These are phyloP conservation scores for Suillus ampliporus DNA, from an alignment of 768 basidiomycete species.

Conservation along the genomic window DNA sequence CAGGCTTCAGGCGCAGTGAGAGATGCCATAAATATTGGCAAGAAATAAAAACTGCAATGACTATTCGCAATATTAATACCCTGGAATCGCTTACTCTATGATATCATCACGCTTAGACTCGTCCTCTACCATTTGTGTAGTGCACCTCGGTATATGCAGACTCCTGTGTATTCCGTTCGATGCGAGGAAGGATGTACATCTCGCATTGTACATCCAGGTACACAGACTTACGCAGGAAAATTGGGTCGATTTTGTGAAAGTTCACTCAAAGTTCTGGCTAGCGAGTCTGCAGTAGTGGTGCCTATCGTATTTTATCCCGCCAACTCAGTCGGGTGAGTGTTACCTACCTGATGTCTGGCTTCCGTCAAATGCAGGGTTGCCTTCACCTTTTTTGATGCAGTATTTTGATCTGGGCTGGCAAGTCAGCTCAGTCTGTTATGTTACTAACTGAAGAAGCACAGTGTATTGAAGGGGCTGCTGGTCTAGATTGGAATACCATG, in stretches of 20 bases:
- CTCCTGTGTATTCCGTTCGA: not conserved
- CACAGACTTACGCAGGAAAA: not conserved
- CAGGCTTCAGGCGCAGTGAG: constrained; percentile 27
- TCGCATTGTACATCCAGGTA: not conserved
- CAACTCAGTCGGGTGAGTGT: not conserved
- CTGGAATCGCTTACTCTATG: not conserved
- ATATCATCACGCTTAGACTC: not conserved
- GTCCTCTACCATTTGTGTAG: not conserved
- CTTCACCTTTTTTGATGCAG: not conserved
- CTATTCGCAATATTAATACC: not conserved
- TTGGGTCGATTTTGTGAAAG: not conserved
- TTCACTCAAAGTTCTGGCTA: not conserved
- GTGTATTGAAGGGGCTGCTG: not conserved
- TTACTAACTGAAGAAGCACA: not conserved
- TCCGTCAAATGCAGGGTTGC: not conserved
- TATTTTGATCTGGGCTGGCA: not conserved
- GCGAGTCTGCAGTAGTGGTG: not conserved
- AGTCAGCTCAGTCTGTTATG: not conserved
- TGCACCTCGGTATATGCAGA: not conserved
- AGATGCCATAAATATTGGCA: not conserved
- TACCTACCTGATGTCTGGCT: no score
- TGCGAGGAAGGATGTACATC: not conserved
- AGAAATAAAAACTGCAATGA: not conserved
- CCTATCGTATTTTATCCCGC: not conserved
- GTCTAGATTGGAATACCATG: not conserved